Evolutionary conservation across 2,329 filamentous ascomycete genomes (phyloP).

Genomic region (Penicillium sp.): DNA sequence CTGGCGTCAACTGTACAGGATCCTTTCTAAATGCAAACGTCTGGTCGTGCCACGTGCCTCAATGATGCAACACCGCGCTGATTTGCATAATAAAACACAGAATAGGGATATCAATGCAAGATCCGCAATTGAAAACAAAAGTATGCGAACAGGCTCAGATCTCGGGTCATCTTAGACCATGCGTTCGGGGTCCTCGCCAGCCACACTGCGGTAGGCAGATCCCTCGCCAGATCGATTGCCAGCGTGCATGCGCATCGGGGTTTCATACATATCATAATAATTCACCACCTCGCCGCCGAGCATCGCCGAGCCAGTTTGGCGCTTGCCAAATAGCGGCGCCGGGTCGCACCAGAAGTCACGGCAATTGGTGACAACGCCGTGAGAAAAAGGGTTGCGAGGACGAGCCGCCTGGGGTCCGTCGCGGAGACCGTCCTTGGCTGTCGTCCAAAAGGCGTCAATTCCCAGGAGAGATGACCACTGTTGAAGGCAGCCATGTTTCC

Average conservation of each 20-base stretch:
- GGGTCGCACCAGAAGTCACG: slow-evolving; percentile 96
- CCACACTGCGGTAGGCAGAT: slow-evolving; percentile 59
- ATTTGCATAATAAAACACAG: slow-evolving; percentile 4
- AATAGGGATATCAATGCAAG: slow-evolving; percentile 10
- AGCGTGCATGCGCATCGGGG: slow-evolving; percentile 64
- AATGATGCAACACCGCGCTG: slow-evolving; percentile 7
- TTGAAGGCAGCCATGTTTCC: slow-evolving; percentile 63
- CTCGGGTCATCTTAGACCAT: slow-evolving; percentile 23
- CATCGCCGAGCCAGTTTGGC: slow-evolving; percentile 71
- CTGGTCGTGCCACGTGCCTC: slow-evolving; percentile 8
- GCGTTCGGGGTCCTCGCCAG: slow-evolving; percentile 39
- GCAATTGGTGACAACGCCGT: slow-evolving; percentile 83
- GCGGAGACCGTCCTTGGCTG: slow-evolving; percentile 70
- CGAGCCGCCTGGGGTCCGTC: slow-evolving; percentile 49
- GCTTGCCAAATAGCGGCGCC: slow-evolving; percentile 72
- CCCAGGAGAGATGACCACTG: slow-evolving; percentile 84
- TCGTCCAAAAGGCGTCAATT: slow-evolving; percentile 90
- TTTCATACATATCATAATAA: slow-evolving; percentile 87
- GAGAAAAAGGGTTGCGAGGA: slow-evolving; percentile 78
- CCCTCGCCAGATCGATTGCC: slow-evolving; percentile 46
- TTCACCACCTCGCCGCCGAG: slow-evolving; percentile 78
- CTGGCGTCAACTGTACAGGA: slow-evolving; percentile 21
- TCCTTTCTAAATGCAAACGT: slow-evolving; percentile 13
- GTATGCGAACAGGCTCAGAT: not conserved
- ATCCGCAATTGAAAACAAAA: not conserved